These are phyloP conservation scores for Extremus antarcticus DNA, from an alignment of 495 filamentous ascomycete species.

Conservation along the genomic window DNA sequence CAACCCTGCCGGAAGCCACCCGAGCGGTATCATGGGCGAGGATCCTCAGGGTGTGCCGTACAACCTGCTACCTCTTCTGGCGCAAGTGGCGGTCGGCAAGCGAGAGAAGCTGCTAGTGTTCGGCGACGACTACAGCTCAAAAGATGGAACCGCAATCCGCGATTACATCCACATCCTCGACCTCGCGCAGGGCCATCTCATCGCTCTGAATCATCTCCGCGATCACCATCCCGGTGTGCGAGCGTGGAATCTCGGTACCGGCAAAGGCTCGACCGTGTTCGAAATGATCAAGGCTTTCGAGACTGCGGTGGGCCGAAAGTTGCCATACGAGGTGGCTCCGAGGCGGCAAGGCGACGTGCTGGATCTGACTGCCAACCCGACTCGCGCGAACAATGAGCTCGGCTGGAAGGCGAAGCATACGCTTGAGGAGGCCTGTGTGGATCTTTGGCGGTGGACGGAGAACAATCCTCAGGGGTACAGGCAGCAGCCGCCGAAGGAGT, in stretches of 20 bases:
- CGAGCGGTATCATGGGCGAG: conserved; percentile 95
- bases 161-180: conserved; percentile 81
- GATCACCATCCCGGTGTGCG: conserved; percentile 81
- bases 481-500: conserved; percentile 73
- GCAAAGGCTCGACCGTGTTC: conserved; percentile 86
- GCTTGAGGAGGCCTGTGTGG: conserved; percentile 83
- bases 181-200: conserved; percentile 77
- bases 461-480: conserved; percentile 95
- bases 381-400: conserved; percentile 74
- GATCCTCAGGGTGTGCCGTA: conserved; percentile 92
- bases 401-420: conserved; percentile 85
- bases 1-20: conserved; percentile 92
- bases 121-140: conserved; percentile 83
- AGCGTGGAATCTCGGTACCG: conserved; percentile 97
- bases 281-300: conserved; percentile 96
- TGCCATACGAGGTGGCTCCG: conserved; percentile 77
- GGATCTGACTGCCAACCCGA: conserved; percentile 86
- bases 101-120: conserved; percentile 90
- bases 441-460: conserved; percentile 88
- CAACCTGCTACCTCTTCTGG: conserved; percentile 87
- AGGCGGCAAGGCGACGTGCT: conserved; percentile 84
- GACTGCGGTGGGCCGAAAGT: conserved; percentile 66
- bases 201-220: conserved; percentile 85
- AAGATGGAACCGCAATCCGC: conserved; percentile 62
- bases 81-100: conserved; percentile 91